Evolutionary conservation across 768 basidiomycete genomes (phyloP).

Genomic region (Lyophyllum decastes): DNA sequence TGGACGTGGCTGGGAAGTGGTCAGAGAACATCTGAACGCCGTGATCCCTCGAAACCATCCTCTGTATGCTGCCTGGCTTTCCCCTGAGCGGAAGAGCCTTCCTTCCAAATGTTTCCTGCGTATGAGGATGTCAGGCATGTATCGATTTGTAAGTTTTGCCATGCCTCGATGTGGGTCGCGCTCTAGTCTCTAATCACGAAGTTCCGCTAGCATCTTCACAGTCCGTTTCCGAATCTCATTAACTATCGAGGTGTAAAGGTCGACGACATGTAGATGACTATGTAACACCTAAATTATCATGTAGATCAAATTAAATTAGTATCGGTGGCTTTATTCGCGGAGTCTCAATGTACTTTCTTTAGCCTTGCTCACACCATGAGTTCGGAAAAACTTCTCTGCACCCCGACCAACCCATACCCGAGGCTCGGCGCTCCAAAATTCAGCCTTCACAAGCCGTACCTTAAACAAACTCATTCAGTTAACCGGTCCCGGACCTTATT

Average conservation of each 20-base stretch:
- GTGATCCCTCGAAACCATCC: conserved; percentile 48
- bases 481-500: not conserved
- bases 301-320: too few species aligned
- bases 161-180: not conserved
- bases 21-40: conserved; percentile 43
- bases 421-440: not conserved
- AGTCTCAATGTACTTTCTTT: not conserved
- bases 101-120: conserved; percentile 59
- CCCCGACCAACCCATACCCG: too few species aligned
- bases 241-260: conserved; percentile 42
- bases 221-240: conserved; percentile 56
- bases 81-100: conserved; percentile 45
- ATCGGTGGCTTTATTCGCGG: not conserved
- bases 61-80: conserved; percentile 52
- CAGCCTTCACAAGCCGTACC: not conserved
- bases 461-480: not conserved
- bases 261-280: conserved; percentile 1
- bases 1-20: conserved; percentile 53
- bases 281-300: not conserved
- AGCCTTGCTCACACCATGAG: not conserved
- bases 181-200: not conserved
- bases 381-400: not conserved
- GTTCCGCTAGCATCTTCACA: conserved; percentile 47
- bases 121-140: conserved; percentile 59
- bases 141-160: conserved; percentile 48